Evolutionary conservation across 495 filamentous ascomycete genomes (phyloP), one percentile per base, ranked within the genome.

Genomic region (Articulospora tetracladia): DNA sequence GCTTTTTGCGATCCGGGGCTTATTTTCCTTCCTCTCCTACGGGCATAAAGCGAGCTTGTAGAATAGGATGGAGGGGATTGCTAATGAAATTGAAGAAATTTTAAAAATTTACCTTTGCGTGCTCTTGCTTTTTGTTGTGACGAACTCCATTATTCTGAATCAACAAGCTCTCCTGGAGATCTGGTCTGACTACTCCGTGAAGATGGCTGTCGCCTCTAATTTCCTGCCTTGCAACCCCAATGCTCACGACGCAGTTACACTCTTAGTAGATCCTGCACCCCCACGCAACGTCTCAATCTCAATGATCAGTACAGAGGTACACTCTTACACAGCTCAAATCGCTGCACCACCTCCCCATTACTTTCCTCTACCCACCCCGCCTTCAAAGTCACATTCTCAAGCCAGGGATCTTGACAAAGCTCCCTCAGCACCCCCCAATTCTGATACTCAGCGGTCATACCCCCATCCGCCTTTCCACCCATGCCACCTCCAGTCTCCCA

Each of bases 31-130:
- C 49, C 30, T 53, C 57, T 59, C n/a, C 59, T 66, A 63, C 63
- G 58, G 64, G 63, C 64, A 64, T 62, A 54, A 55, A 64, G 64
- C 67, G 64, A 60, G 67, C 63, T 64, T 69, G 67, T 69, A 66
- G 67, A 69, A 66, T 46, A 66, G 63, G 67, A 58, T 61, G 62
- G 20, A 25, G 47, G 47, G 64, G 58, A 56, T 46, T 62, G 53
- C 57, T 57, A 64, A 67, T 67, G 28, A 67, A 67, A 63, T 60
- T 63, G 59, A 62, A 66, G 20, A 67, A 59, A 67, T 41, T 57
- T 36, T 57, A 24, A 57, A 58, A 59, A 55, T 11, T 24, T 47
- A 22, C 3, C 24, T 13, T 30, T 15, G 2, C 53, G 25, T 44
- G 23, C 15, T 3, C 19, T 58, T 41, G 26, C 20, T 47, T 46